Evolutionary conservation across 2,329 filamentous ascomycete genomes (phyloP).

Genomic region (Chrysosphaeria jannelii): DNA sequence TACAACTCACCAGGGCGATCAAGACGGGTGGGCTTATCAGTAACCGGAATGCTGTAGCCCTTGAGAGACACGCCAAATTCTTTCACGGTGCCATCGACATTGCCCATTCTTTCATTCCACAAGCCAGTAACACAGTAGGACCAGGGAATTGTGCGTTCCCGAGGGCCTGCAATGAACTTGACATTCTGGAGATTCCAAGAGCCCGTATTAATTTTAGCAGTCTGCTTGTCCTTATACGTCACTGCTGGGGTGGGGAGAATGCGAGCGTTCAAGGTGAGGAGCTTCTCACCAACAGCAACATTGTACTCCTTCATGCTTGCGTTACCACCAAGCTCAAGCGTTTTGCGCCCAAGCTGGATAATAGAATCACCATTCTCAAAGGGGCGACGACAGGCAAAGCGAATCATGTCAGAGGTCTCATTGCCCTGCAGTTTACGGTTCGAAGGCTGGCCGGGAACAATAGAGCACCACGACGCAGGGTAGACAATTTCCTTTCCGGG

Average conservation of each 20-base stretch:
- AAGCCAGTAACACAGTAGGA: too few species aligned
- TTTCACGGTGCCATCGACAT: neutral
- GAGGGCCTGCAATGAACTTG: constrained; percentile 22
- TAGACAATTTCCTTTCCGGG: constrained; percentile 26
- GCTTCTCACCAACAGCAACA: constrained; percentile 23
- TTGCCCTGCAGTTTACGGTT: constrained; percentile 24
- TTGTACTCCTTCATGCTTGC: constrained; percentile 25
- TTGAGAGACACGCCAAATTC: constrained; percentile 6
- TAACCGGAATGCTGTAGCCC: constrained; percentile 12
- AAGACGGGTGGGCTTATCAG: neutral
- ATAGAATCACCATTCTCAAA: constrained; percentile 37
- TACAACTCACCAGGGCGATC: constrained; percentile 1
- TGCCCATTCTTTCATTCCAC: constrained; percentile 1
- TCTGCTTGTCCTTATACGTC: constrained; percentile 16
- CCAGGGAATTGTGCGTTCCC: constrained; percentile 17
- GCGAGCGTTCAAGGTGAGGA: constrained; percentile 45
- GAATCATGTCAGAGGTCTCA: constrained; percentile 40
- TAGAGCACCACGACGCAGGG: constrained; percentile 32
- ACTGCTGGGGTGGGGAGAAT: constrained; percentile 31
- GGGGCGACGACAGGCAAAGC: constrained; percentile 37
- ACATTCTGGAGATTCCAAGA: constrained; percentile 37
- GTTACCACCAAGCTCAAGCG: constrained; percentile 24
- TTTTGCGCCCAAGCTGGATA: constrained; percentile 19
- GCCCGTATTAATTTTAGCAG: constrained; percentile 15
- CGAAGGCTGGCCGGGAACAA: constrained; percentile 33